Percentiles rank a stretch among this genome's conserved stretches.
These are phyloP conservation scores for Coniosporium tulheliwenetii DNA, from an alignment of 2,329 filamentous ascomycete genomes.

Conservation along the genomic window DNA sequence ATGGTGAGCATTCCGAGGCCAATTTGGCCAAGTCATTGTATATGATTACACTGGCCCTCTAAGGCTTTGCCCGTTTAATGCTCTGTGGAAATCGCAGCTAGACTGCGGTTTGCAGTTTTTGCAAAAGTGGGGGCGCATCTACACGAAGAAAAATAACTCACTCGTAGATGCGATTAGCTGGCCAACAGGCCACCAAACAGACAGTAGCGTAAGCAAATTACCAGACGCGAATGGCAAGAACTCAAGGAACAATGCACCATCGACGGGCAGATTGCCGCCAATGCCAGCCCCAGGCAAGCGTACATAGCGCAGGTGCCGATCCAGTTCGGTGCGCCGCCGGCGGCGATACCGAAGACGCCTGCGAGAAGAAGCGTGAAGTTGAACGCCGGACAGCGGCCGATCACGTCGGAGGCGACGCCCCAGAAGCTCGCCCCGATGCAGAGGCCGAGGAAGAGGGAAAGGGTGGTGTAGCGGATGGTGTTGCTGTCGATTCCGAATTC, in stretches of 20 bases:
- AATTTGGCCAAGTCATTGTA: too few relatives aligned
- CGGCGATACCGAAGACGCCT: slow-evolving; percentile 55
- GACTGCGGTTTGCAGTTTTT: too few relatives aligned
- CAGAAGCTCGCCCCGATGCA: slow-evolving; percentile 40
- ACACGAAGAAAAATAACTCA: slow-evolving; percentile 4
- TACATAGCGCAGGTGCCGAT: slow-evolving; percentile 21
- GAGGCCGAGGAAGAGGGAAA: slow-evolving; percentile 62
- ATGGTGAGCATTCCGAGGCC: too few relatives aligned
- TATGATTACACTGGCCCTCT: too few relatives aligned
- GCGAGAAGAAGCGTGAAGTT: slow-evolving; percentile 65
- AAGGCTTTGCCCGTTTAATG: too few relatives aligned
- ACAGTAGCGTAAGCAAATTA: slow-evolving; percentile 62
- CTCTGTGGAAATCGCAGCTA: too few relatives aligned
- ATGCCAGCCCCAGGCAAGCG: slow-evolving; percentile 47
- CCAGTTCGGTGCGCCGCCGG: slow-evolving; percentile 44
- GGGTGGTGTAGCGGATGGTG: slow-evolving; percentile 65
- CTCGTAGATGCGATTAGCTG: slow-evolving; percentile 53
- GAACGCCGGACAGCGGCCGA: slow-evolving; percentile 68
- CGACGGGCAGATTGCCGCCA: slow-evolving; percentile 63
- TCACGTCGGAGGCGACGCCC: slow-evolving; percentile 63
- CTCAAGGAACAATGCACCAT: slow-evolving; percentile 70
- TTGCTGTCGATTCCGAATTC: slow-evolving; percentile 58
- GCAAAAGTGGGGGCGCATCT: background rate
- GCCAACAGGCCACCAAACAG: slow-evolving; percentile 75
- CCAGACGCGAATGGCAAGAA: slow-evolving; percentile 64